phyloP scores from a whole-genome alignment of 164 flowering plant genomes.

The Piper longum region DNA sequence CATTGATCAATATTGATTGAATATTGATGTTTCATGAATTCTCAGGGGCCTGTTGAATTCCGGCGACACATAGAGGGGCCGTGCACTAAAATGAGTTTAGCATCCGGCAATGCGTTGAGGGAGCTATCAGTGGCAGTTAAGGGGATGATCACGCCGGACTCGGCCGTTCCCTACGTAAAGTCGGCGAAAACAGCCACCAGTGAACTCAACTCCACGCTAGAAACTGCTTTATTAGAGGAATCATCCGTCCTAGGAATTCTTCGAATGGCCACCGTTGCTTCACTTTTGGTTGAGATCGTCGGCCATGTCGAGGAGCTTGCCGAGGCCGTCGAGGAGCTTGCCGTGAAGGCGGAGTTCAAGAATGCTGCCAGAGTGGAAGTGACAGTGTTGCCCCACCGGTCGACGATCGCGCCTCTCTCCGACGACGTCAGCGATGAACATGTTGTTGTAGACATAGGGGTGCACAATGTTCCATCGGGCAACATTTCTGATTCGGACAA shows the following conservation, averaged over 20 bases:
- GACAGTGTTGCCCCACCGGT: constrained; percentile 1
- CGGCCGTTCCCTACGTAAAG: neutral
- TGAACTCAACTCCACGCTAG: constrained; percentile 12
- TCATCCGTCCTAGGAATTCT: constrained; percentile 23
- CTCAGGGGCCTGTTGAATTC: constrained; percentile 17
- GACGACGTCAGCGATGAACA: neutral
- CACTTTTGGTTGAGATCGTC: constrained; percentile 37
- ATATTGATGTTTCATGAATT: neutral
- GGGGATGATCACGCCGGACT: constrained; percentile 3
- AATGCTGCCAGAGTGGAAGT: neutral
- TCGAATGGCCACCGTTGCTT: constrained; percentile 31
- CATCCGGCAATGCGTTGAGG: constrained; percentile 25
- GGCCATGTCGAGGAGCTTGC: constrained; percentile 32
- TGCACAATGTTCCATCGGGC: neutral
- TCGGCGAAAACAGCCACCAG: constrained; percentile 18
- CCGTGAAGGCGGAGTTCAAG: constrained; percentile 10
- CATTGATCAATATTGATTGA: no score
- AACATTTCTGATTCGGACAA: neutral
- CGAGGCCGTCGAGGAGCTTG: constrained; percentile 41
- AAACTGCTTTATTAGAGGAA: constrained; percentile 5
- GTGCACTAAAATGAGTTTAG: constrained; percentile 15
- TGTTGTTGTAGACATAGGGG: neutral
- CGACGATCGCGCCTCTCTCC: constrained; percentile 1
- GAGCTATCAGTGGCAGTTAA: constrained; percentile 29
- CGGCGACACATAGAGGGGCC: constrained; percentile 16